Conservation (phyloP, 1,284 basidiomycete species). For the Omphalotus olearius region DNA sequence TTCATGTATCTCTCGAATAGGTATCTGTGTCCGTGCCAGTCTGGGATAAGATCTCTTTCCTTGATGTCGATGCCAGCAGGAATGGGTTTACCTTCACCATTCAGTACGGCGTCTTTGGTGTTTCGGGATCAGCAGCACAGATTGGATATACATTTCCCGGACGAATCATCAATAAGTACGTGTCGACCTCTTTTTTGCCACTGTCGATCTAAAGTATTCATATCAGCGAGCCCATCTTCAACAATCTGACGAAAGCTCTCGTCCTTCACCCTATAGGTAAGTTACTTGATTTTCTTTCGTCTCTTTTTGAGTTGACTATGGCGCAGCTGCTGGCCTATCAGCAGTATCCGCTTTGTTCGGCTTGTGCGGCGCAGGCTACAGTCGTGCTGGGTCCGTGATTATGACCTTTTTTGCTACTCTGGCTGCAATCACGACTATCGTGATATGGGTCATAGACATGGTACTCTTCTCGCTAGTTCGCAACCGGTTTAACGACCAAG, state of each 20-base stretch:
- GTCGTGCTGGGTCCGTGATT: constrained; percentile 54
- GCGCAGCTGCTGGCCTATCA: neutral
- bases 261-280: constrained; percentile 1
- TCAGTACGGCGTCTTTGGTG: neutral
- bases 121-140: neutral
- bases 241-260: neutral
- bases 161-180: neutral
- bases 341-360: constrained; percentile 21
- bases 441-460: neutral
- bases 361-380: constrained; percentile 58
- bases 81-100: too few species aligned
- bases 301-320: neutral
- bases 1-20: neutral
- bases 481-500: neutral
- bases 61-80: neutral
- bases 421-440: neutral
- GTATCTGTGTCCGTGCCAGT: neutral
- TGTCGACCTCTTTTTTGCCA: neutral
- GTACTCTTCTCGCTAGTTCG: neutral
- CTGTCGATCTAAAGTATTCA: neutral
- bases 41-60: neutral
- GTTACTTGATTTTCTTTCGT: neutral
- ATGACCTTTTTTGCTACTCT: neutral
- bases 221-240: neutral
- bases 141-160: neutral